Evolutionary conservation across 257 asterid genomes (phyloP).

Genomic region (Plectranthus barbatus): DNA sequence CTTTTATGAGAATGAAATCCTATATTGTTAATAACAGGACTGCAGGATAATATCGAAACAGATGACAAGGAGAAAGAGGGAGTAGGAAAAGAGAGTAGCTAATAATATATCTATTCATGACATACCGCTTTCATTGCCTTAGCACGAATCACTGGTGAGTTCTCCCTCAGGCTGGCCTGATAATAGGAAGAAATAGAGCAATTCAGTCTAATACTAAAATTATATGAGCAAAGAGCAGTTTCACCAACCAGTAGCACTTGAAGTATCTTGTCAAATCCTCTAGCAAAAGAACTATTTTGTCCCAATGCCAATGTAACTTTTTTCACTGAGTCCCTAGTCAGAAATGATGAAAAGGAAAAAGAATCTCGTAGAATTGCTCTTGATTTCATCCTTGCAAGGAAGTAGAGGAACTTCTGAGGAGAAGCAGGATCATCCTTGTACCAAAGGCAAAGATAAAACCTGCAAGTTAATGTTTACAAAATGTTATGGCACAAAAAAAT

Average conservation of each 20-base stretch:
- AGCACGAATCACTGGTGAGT: slow-evolving; percentile 91
- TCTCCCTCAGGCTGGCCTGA: slow-evolving; percentile 95
- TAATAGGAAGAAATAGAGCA: slow-evolving; percentile 12
- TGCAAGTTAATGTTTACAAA: slow-evolving; percentile 32
- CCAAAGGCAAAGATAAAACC: slow-evolving; percentile 99
- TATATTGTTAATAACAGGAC: slow-evolving; percentile 5
- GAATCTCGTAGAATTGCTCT: slow-evolving; percentile 66
- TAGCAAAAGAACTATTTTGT: slow-evolving; percentile 76
- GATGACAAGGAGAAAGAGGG: neutral
- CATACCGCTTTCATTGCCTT: slow-evolving; percentile 98
- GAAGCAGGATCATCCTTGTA: slow-evolving; percentile 86
- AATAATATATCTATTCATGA: slow-evolving; percentile 16
- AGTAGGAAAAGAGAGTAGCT: neutral
- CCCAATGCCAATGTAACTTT: slow-evolving; percentile 80
- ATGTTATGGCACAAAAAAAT: slow-evolving; percentile 7
- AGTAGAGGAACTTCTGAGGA: slow-evolving; percentile 47
- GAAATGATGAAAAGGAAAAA: slow-evolving; percentile 35
- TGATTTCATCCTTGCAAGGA: slow-evolving; percentile 70
- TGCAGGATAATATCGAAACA: neutral
- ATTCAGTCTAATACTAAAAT: slow-evolving; percentile 2
- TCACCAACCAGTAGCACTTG: slow-evolving; percentile 89
- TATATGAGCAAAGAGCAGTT: slow-evolving; percentile 11
- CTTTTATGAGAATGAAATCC: neutral
- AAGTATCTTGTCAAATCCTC: slow-evolving; percentile 97
- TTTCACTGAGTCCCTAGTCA: slow-evolving; percentile 76